These are phyloP conservation scores for Lophiostoma macrostomum DNA, from an alignment of 495 filamentous ascomycete genomes.

Conservation along the genomic window DNA sequence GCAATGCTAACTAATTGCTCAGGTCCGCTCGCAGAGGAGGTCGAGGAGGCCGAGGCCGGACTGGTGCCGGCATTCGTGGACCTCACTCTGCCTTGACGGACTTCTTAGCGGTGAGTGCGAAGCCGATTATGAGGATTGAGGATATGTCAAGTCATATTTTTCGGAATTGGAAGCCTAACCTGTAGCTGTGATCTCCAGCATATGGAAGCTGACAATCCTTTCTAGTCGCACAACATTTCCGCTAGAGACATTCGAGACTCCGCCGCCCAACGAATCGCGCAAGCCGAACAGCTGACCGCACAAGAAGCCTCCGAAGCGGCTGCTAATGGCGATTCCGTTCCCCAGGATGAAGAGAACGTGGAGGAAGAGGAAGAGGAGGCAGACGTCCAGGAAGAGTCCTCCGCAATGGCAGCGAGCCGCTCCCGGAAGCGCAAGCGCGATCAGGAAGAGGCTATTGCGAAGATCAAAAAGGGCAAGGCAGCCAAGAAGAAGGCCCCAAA, in stretches of 20 bases:
- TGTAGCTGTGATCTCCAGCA: no score
- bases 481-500: conserved; percentile 54
- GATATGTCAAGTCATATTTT: no score
- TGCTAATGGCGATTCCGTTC: conserved; percentile 14
- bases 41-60: conserved; percentile 16
- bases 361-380: conserved; percentile 30
- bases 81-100: no score
- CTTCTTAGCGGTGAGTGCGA: no score
- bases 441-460: conserved; percentile 62
- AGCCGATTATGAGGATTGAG: no score
- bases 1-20: no score
- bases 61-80: conserved; percentile 51
- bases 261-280: conserved; percentile 42
- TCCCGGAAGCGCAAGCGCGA: conserved; percentile 62
- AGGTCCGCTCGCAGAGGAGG: no score
- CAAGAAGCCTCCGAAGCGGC: conserved; percentile 11
- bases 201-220: no score
- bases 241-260: conserved; percentile 71
- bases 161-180: no score
- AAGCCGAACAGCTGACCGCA: conserved; percentile 29
- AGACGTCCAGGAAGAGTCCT: conserved; percentile 42
- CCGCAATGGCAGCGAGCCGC: conserved; percentile 48
- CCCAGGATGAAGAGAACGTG: no score
- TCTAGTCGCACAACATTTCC: conserved; percentile 83
- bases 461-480: conserved; percentile 74